Base-by-base conservation (phyloP, 1,284 basidiomycete species). In the Tylopilus sp. region DNA sequence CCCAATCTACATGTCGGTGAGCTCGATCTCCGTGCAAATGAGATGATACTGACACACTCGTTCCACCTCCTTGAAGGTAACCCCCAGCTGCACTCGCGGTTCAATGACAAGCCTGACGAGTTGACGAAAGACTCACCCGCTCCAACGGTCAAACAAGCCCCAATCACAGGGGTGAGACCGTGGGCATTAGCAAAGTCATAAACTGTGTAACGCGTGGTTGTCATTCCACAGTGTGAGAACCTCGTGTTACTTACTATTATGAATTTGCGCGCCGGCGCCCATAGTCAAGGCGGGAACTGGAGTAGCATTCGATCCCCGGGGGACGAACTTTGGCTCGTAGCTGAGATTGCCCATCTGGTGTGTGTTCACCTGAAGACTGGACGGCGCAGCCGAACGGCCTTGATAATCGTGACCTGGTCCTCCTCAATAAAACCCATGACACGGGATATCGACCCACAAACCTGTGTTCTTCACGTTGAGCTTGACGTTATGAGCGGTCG, bases 391-490 rank as follows among this genome's bases (percentile, higher is more conserved):
- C 38, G 62, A 59, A 30, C 60, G 57, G 5, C 62, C 62, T 6
- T 40, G 39, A 31, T 37, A 54, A 28, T 61, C 60, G 12, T 61
- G 62, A 12, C 62, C 60, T 59, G 31, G 23, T 21, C 28, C 12
- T 16, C n/a, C 11, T 37, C 25, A 59, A 28, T 4, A 18, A 3
- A 34, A 10, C 3, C 25, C 6, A 31, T n/a, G 15, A 21, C 6
- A 23, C 28, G 18, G 2, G 3, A 8, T 7, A 23, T 25, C 2
- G 41, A 13, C 16, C 1, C n/a, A 29, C 9, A 8, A 10, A 63
- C 59, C 60, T 18, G 60, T 61, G 15, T 63, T 61, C 44, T 54
- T 64, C 0, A 61, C 35, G 2, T 49, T 59, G 5, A 64, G 16
- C 18, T 63, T 60, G 21, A 64, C 34, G 0, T 60, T 41, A 26